These are phyloP conservation scores for Rhodotorula sp. DNA, from an alignment of 1,284 basidiomycete species.

Conservation along the genomic window DNA sequence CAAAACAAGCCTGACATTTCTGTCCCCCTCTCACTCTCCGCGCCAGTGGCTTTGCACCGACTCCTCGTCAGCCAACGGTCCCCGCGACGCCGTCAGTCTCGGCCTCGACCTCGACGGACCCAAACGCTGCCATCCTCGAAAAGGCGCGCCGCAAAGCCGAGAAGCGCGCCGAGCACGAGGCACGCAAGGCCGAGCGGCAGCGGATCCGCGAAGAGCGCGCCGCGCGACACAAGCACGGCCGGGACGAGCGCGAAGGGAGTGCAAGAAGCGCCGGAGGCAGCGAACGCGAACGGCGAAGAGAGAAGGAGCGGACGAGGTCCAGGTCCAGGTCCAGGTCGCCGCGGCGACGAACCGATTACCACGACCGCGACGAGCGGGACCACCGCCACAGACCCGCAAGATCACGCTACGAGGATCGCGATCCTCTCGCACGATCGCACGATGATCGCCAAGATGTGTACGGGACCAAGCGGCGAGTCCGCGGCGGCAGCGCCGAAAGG, in stretches of 20 bases:
- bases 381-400: no score
- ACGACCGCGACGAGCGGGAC: neutral
- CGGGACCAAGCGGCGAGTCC: no score
- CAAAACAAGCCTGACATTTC: neutral
- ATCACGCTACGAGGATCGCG: neutral
- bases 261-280: no score
- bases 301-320: neutral
- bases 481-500: no score
- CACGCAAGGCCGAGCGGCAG: slow-evolving; percentile 8
- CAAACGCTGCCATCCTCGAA: slow-evolving; percentile 22
- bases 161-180: slow-evolving; percentile 18
- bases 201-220: slow-evolving; percentile 11
- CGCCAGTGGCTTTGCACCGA: slow-evolving; percentile 25
- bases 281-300: neutral
- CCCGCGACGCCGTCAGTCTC: neutral
- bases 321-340: neutral
- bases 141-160: slow-evolving; percentile 18
- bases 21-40: neutral
- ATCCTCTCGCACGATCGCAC: neutral
- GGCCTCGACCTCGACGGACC: neutral
- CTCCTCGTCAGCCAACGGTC: neutral
- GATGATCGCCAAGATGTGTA: neutral
- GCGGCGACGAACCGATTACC: no score
- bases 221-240: neutral
- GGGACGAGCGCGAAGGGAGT: neutral